Evolutionary conservation across 2,329 filamentous ascomycete species (phyloP), one percentile per base, ranked within the genome.

Genomic region (Cytospora schulzeri): DNA sequence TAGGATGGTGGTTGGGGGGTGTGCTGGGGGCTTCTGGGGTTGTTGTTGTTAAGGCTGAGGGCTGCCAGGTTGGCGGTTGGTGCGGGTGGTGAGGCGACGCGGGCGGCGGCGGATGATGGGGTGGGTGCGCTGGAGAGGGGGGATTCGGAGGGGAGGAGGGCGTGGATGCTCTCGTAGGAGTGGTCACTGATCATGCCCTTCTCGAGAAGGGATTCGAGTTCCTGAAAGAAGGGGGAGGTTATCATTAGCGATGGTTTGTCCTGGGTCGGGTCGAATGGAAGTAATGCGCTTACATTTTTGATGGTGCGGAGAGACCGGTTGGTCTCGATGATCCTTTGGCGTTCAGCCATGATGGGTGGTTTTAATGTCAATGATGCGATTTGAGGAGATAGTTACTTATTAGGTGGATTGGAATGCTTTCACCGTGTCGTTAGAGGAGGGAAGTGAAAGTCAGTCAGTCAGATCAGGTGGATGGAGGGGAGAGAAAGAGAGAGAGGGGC

Each of bases 191-290:
- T 91, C 73, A 93, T 83, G 69, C 89, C 89, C 73, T 90, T 87
- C 76, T 97, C 93, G 70, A 92, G 86, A 67, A 98, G 91, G 70
- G 88, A 91, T 77, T 97, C 93, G 66, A 97, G 90, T 80, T 97
- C 93, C 93, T 97, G 70, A 35, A 26, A 22, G n/a, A 38, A 14
- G 53, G 56, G 35, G 67, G 29, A 31, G n/a, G 29, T 31, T 31
- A 9, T 31, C 12, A 12, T 75, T 67, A 72, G 66, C 24, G n/a
- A 17, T 31, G 31, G 6, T n/a, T n/a, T 60, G 35, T 50, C 48
- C 61, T 28, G 57, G 63, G 38, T 54, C 52, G 60, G n/a, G 50
- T 11, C 15, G 28, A 26, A 22, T 19, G 8, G n/a, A 11, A 9
- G 22, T 22, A 4, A 48, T 24, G 19, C n/a, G 24, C 29, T 56